Evolutionary conservation across 1,284 basidiomycete species (phyloP), one percentile per base, ranked within the genome.

Genomic region (Farysia itapuensis): DNA sequence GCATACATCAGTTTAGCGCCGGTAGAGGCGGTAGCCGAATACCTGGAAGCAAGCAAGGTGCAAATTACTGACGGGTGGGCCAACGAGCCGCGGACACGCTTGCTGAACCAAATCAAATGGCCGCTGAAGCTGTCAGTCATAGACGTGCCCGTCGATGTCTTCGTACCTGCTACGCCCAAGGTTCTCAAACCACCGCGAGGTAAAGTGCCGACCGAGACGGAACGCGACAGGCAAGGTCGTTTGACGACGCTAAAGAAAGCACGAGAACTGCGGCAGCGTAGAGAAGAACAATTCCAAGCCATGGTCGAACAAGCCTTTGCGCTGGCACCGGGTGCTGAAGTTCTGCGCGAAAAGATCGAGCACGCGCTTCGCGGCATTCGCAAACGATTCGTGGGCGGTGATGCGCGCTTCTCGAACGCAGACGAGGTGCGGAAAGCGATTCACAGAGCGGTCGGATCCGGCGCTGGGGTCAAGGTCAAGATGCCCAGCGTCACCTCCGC

Each of bases 171-270:
- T 9, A 16, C 31, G 8, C 26, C 26, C n/a, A 9, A n/a, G n/a
- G 11, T n/a, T 28, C 26, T n/a, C n/a, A 9, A n/a, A 28, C 26
- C 26, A 11, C 26, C 26, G n/a, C 26, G 26, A 11, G 11, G 11
- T n/a, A 9, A 9, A 11, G 11, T 9, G n/a, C 26, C 26, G 29
- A 46, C 40, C 21, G 33, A 25, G 18, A 39, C 45, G 6, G 39
- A 52, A 20, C 43, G 46, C 14, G 45, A 63, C 22, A 43, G 23
- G 19, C 31, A 58, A 18, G 60, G 60, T 8, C 53, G 60, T 19
- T 13, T 34, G 13, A 41, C 54, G 12, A 64, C 60, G 22, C 36
- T 58, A 12, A 33, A 25, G 21, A 64, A 64, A 33, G 60, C 54
- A 7, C 48, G 54, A 11, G 34, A 58, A 36, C 46, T 64, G 5